phyloP scores from a whole-genome alignment of 2,329 filamentous ascomycete genomes.

The Ciborinia camelliae region DNA sequence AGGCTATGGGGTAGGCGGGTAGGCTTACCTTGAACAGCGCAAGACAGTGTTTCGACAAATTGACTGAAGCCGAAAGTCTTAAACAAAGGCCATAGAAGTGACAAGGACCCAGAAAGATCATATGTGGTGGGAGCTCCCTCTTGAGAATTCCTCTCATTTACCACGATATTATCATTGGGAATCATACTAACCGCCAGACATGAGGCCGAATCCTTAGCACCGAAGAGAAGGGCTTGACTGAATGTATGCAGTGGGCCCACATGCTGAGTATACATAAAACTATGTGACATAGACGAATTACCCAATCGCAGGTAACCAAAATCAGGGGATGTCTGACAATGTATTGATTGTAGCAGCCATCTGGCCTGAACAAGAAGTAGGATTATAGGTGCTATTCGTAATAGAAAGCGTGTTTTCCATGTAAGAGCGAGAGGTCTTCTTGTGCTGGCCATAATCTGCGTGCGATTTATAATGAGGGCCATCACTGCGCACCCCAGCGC shows the following conservation, averaged over 20 bases:
- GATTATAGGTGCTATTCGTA: slow-evolving; percentile 69
- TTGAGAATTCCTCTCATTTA: slow-evolving; percentile 13
- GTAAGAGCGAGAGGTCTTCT: slow-evolving; percentile 72
- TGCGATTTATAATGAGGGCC: slow-evolving; percentile 84
- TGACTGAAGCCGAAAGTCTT: slow-evolving; percentile 69
- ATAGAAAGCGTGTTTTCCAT: slow-evolving; percentile 66
- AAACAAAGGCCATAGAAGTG: slow-evolving; percentile 72
- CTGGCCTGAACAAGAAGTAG: slow-evolving; percentile 67
- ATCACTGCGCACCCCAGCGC: slow-evolving; percentile 82
- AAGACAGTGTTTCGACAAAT: slow-evolving; percentile 84
- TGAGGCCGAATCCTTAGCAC: slow-evolving; percentile 69
- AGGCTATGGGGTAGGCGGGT: background rate
- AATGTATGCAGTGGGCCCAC: slow-evolving; percentile 69
- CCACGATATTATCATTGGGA: slow-evolving; percentile 46
- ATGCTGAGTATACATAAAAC: slow-evolving; percentile 66
- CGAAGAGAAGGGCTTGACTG: slow-evolving; percentile 69
- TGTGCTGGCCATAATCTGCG: slow-evolving; percentile 89
- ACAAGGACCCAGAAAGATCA: slow-evolving; percentile 64
- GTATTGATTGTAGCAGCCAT: slow-evolving; percentile 75
- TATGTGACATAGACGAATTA: slow-evolving; percentile 59
- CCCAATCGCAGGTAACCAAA: slow-evolving; percentile 69
- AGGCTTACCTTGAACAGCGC: slow-evolving; percentile 70
- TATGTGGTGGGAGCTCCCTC: slow-evolving; percentile 18
- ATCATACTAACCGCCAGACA: slow-evolving; percentile 75
- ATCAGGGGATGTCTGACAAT: slow-evolving; percentile 81